Base-by-base conservation (phyloP, 495 filamentous ascomycete species). In the Delitschia confertaspora region DNA sequence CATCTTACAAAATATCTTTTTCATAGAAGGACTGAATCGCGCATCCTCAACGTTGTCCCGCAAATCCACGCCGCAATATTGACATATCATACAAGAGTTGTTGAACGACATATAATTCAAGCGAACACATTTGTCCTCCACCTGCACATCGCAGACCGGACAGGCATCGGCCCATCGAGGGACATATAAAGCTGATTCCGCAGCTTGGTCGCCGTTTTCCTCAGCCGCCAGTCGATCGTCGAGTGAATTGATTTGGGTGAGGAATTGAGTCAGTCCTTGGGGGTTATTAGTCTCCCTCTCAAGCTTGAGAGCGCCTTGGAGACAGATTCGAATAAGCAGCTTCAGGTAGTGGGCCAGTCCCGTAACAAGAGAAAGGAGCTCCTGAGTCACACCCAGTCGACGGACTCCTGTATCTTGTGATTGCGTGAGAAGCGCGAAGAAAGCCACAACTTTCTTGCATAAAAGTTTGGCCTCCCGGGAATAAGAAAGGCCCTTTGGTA, bases 361-460 rank as follows among this genome's bases (percentile, higher is more conserved):
- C 9, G 93, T 99, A 33, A 99, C 93, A 10, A 99, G 72, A 8
- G 87, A 89, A 10, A 99, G 69, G 17, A 99, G 72, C 59, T 96
- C 93, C 63, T 99, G 93, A 10, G 93, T 99, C 23, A 99, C 93
- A 27, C 93, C 93, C 8, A 95, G 75, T 58, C 95, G 80, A 31
- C 84, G 71, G 25, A 85, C 78, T 6, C 85, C 86, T 10, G 80
- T 86, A 51, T 95, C 87, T 62, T 95, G 88, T 1, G 86, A 89
- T 56, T 93, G 93, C 2, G 89, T 88, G 3, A 99, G 69, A 22
- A 99, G 66, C 8, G 83, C 82, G 62, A 99, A 99, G 69, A 99
- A 99, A 13, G 91, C 84, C 19, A 99, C 91, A 39, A 99, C 93
- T 65, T 99, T 99, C 64, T 99, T 99, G 71, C 93, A 99, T 9